These are phyloP conservation scores for Blastobotrys arbuscula DNA, from an alignment of 1,139 yeast species.

Conservation along the genomic window DNA sequence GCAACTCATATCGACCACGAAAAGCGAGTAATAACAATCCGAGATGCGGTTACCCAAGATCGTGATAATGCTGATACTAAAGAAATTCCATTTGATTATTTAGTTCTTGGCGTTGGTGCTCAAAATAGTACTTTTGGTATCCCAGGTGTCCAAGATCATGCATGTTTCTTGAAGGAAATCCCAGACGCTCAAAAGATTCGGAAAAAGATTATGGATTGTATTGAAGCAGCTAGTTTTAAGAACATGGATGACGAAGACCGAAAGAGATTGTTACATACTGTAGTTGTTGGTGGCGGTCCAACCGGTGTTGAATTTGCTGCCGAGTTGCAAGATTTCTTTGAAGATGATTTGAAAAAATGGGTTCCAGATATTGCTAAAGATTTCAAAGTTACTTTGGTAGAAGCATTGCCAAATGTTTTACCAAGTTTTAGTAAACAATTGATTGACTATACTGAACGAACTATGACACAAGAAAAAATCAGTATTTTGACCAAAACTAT, in stretches of 20 bases:
- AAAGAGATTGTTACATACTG: conserved; percentile 72
- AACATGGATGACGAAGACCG: conserved; percentile 73
- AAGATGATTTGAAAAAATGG: conserved; percentile 84
- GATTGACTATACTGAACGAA: conserved; percentile 77
- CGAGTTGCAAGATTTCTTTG: conserved; percentile 88
- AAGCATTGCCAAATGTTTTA: conserved; percentile 86
- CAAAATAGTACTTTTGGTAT: conserved; percentile 89
- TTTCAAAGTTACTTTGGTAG: conserved; percentile 76
- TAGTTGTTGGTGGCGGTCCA: conserved; percentile 95
- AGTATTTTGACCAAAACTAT: conserved; percentile 74
- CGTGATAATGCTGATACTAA: conserved; percentile 33
- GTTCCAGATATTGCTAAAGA: conserved; percentile 81
- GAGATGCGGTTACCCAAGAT: conserved; percentile 14
- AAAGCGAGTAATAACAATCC: conserved; percentile 53
- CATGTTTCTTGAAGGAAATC: conserved; percentile 80
- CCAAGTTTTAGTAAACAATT: conserved; percentile 81
- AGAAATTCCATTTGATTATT: conserved; percentile 57
- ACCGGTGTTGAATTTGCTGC: conserved; percentile 97
- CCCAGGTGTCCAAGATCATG: conserved; percentile 87
- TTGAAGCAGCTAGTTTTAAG: conserved; percentile 76
- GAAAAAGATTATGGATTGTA: conserved; percentile 67
- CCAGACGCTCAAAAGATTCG: conserved; percentile 77
- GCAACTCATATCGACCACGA: conserved; percentile 77
- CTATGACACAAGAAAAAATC: conserved; percentile 74
- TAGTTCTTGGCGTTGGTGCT: conserved; percentile 89